A percentile compares a stretch with the other conserved stretches of the same genome.
Conservation (phyloP, 179 eudicot species). For the Carnegiea gigantea region DNA sequence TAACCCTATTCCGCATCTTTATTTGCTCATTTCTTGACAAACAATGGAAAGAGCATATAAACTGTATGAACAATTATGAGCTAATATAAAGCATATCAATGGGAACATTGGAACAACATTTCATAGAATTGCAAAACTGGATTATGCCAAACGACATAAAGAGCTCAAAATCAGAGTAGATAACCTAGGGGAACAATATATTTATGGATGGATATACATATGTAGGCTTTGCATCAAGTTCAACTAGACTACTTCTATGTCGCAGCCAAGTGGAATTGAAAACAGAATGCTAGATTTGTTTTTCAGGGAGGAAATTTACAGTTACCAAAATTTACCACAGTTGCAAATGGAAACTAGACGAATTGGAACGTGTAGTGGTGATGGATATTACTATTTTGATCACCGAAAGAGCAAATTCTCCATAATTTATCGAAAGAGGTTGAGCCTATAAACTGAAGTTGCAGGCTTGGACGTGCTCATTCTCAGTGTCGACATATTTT, state of each 20-base stretch:
- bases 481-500: constrained; percentile 22
- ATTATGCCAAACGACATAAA: neutral
- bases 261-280: neutral
- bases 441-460: neutral
- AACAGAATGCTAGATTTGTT: neutral
- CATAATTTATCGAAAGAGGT: neutral
- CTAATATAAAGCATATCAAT: neutral
- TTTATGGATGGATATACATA: neutral
- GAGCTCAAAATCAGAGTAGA: neutral
- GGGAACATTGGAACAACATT: neutral
- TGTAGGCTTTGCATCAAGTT: neutral
- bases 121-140: neutral
- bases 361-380: neutral
- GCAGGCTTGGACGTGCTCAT: constrained; percentile 8
- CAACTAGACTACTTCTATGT: neutral
- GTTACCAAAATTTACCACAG: neutral
- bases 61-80: too few relatives aligned
- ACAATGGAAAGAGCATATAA: too few relatives aligned
- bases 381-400: neutral
- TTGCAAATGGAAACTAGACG: neutral
- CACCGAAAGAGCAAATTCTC: neutral
- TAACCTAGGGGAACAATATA: too few relatives aligned
- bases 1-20: too few relatives aligned
- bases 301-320: neutral
- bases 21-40: too few relatives aligned